Percentiles rank a stretch among this genome's conserved stretches.
phyloP scores from a whole-genome alignment of 2,329 filamentous ascomycete species.

The Epichloe typhina region DNA sequence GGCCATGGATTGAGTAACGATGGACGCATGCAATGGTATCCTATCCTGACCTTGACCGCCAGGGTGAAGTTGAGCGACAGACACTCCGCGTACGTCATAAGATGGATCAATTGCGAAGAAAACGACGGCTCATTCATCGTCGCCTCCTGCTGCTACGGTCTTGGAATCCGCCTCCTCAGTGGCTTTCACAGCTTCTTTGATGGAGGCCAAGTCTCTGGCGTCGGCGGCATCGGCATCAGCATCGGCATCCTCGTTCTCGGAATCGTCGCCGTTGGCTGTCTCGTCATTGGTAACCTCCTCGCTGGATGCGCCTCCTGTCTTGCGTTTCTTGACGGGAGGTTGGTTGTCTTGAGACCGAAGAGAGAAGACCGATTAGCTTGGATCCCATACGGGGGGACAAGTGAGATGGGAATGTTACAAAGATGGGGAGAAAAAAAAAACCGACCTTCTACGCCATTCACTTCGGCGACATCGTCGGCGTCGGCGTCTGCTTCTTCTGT shows the following conservation, averaged over 20 bases:
- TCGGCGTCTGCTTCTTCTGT: slow-evolving; percentile 8
- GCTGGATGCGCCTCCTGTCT: slow-evolving; percentile 25
- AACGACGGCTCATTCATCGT: slow-evolving; percentile 13
- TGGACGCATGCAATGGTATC: background rate
- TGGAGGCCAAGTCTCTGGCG: slow-evolving; percentile 11
- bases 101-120: background rate
- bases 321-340: slow-evolving; percentile 39
- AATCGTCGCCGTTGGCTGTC: slow-evolving; percentile 19
- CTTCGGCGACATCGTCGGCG: slow-evolving; percentile 7
- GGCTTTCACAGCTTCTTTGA: slow-evolving; percentile 17
- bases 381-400: background rate
- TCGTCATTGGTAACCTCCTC: slow-evolving; percentile 21
- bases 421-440: background rate
- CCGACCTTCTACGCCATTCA: slow-evolving; percentile 25
- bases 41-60: background rate
- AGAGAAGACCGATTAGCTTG: background rate
- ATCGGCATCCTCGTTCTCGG: slow-evolving; percentile 17
- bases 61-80: background rate
- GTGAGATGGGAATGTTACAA: background rate
- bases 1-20: background rate
- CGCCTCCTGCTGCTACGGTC: slow-evolving; percentile 16
- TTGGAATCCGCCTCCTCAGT: slow-evolving; percentile 13
- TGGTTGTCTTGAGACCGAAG: slow-evolving; percentile 18
- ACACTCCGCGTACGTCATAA: background rate
- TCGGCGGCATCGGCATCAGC: slow-evolving; percentile 10